phyloP scores from a whole-genome alignment of 2,329 filamentous ascomycete genomes.

The Rugonectria rugulosa region DNA sequence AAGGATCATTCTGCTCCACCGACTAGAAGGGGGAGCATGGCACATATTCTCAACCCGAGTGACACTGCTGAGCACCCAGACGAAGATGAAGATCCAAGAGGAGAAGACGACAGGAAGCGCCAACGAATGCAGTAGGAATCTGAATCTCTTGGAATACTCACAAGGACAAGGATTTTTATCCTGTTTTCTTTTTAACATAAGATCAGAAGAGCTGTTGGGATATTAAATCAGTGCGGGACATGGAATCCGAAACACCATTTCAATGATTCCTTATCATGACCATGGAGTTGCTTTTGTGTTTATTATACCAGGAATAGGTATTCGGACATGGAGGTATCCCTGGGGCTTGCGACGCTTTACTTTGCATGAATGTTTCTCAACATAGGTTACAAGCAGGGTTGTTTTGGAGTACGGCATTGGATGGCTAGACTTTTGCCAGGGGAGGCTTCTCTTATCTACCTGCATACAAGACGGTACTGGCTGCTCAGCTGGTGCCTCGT shows the following conservation, averaged over 20 bases:
- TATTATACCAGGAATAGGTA: constrained; percentile 6
- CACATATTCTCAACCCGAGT: constrained; percentile 68
- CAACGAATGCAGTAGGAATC: constrained; percentile 62
- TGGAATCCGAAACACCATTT: too few species aligned
- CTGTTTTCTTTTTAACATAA: too few species aligned
- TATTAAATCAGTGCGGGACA: too few species aligned
- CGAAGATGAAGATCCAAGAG: constrained; percentile 62
- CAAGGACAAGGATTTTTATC: too few species aligned
- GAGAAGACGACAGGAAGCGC: constrained; percentile 67
- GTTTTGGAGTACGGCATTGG: constrained; percentile 24
- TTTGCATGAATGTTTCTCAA: constrained; percentile 16
- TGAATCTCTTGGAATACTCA: too few species aligned
- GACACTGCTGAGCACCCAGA: constrained; percentile 63
- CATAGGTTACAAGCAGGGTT: constrained; percentile 5
- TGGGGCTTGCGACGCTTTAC: constrained; percentile 12
- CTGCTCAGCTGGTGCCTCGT: background rate
- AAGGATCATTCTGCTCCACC: constrained; percentile 65
- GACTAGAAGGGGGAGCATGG: constrained; percentile 67
- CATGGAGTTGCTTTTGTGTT: too few species aligned
- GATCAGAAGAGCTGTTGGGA: too few species aligned
- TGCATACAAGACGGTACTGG: constrained; percentile 7
- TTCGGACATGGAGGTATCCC: constrained; percentile 8
- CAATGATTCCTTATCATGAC: too few species aligned
- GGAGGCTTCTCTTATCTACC: constrained; percentile 15
- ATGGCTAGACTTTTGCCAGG: constrained; percentile 19